Evolutionary conservation across 1,284 basidiomycete species (phyloP).

Genomic region (Pterulicium gracile): DNA sequence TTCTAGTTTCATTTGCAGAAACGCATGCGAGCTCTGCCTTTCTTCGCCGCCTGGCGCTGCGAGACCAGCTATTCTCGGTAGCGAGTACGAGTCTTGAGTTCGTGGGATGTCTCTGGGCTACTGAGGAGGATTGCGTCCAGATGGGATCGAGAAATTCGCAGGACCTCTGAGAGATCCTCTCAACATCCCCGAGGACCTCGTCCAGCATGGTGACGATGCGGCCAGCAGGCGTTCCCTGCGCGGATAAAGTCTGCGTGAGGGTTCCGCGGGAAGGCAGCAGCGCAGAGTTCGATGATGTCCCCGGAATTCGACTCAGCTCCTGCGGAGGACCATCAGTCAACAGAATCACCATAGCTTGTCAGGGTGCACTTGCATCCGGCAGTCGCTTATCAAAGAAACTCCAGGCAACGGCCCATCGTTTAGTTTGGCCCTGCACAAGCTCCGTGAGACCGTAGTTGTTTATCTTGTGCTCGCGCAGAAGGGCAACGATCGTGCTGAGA

Average conservation of each 20-base stretch:
- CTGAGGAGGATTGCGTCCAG: not conserved
- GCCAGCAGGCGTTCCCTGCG: conserved; percentile 12
- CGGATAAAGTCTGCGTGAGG: conserved; percentile 26
- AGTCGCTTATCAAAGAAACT: conserved; percentile 54
- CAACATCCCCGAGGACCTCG: conserved; percentile 16
- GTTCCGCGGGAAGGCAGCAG: conserved; percentile 48
- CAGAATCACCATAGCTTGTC: too few relatives aligned
- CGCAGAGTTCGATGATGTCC: conserved; percentile 27
- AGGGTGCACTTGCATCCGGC: conserved; percentile 54
- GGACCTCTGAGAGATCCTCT: not conserved
- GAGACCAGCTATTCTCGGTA: conserved; percentile 59
- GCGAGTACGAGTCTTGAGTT: conserved; percentile 28
- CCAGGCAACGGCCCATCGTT: conserved; percentile 87
- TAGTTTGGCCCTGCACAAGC: conserved; percentile 77
- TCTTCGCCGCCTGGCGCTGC: conserved; percentile 48
- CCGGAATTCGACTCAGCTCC: conserved; percentile 40
- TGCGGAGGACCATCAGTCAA: conserved; percentile 17
- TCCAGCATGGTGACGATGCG: conserved; percentile 8
- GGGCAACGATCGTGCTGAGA: conserved; percentile 46
- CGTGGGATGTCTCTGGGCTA: not conserved
- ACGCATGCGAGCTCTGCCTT: conserved; percentile 10
- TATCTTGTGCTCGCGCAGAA: conserved; percentile 54
- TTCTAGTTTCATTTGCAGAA: too few relatives aligned
- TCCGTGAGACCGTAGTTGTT: conserved; percentile 79
- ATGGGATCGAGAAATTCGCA: not conserved